Conservation (phyloP, 1,284 basidiomycete genomes). For the Puccinia coronata region DNA sequence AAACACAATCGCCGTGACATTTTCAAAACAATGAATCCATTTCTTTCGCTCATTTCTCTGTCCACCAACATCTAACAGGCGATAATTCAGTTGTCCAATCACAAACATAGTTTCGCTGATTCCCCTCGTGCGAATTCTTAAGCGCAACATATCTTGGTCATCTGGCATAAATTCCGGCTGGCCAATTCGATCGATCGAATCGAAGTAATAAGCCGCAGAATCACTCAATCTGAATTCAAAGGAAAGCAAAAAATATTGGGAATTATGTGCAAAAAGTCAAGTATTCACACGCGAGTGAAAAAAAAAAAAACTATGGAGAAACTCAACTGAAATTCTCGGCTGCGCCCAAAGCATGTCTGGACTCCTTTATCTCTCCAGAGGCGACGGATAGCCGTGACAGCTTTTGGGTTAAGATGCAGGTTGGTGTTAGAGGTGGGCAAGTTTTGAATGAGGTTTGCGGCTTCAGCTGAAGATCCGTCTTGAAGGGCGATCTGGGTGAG, state of each 20-base stretch:
- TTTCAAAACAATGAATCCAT: slow-evolving; percentile 50
- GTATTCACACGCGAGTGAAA: not conserved
- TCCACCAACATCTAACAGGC: slow-evolving; percentile 86
- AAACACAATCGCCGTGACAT: slow-evolving; percentile 44
- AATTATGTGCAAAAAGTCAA: not conserved
- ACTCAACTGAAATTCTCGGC: slow-evolving; percentile 33
- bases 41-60: slow-evolving; percentile 86
- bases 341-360: slow-evolving; percentile 6
- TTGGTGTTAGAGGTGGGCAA: slow-evolving; percentile 20
- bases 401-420: slow-evolving; percentile 24
- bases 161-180: slow-evolving; percentile 68
- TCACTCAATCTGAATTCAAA: slow-evolving; percentile 49
- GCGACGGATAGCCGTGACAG: slow-evolving; percentile 16
- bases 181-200: slow-evolving; percentile 77
- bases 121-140: slow-evolving; percentile 82
- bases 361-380: slow-evolving; percentile 28
- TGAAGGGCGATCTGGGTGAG: not conserved
- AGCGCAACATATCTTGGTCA: slow-evolving; percentile 68
- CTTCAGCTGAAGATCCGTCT: slow-evolving; percentile 14
- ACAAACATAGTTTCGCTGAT: slow-evolving; percentile 90
- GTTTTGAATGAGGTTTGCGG: slow-evolving; percentile 23
- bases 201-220: slow-evolving; percentile 65
- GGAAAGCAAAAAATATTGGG: not conserved
- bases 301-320: slow-evolving; percentile 24
- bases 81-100: slow-evolving; percentile 56